Evolutionary conservation across 2,329 filamentous ascomycete genomes (phyloP).

Genomic region (Lecanicillium sp.): DNA sequence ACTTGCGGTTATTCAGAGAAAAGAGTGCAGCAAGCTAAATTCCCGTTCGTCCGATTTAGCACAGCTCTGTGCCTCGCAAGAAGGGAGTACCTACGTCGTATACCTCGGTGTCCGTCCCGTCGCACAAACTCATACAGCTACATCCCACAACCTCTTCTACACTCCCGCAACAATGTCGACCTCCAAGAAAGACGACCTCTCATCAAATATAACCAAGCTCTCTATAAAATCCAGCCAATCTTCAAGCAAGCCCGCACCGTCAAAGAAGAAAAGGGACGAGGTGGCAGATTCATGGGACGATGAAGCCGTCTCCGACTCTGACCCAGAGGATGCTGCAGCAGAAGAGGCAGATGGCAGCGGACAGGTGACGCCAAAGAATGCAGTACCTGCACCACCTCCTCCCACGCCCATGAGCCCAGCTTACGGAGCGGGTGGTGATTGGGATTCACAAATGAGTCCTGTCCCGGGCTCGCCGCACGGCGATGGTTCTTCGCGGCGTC

Average conservation of each 20-base stretch:
- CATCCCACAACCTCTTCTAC: neutral
- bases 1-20: too few relatives aligned
- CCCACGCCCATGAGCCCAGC: conserved; percentile 57
- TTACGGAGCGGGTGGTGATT: conserved; percentile 13
- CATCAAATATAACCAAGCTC: conserved; percentile 23
- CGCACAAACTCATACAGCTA: too few relatives aligned
- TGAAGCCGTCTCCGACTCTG: conserved; percentile 44
- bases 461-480: conserved; percentile 6
- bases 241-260: neutral
- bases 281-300: conserved; percentile 45
- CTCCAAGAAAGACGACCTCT: conserved; percentile 17
- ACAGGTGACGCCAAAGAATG: conserved; percentile 16
- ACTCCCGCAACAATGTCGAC: conserved; percentile 2
- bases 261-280: conserved; percentile 18
- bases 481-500: conserved; percentile 32
- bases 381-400: conserved; percentile 46
- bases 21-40: too few relatives aligned
- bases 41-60: too few relatives aligned
- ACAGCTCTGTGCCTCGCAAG: too few relatives aligned
- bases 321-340: conserved; percentile 22
- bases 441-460: conserved; percentile 7
- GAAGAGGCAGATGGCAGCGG: conserved; percentile 13
- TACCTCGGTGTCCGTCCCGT: too few relatives aligned
- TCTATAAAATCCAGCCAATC: conserved; percentile 15
- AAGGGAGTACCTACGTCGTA: too few relatives aligned